Evolutionary conservation across 805 yeast species (phyloP).

Genomic region (Maudiozyma saulgeensis): DNA sequence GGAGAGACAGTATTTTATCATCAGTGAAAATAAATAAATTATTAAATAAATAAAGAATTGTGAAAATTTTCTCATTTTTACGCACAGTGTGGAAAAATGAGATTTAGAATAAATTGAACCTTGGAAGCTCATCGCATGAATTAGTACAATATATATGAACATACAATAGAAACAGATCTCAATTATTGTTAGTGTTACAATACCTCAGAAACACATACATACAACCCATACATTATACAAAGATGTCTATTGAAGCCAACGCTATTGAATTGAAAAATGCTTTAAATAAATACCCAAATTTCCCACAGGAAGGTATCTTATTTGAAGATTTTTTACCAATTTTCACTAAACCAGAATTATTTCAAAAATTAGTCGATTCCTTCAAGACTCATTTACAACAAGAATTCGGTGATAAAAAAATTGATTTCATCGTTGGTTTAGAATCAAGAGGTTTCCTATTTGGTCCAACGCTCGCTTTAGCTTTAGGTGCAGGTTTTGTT

Average conservation of each 20-base stretch:
- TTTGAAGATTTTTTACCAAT: slow-evolving; percentile 96
- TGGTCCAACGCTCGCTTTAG: slow-evolving; percentile 92
- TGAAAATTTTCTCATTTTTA: not conserved
- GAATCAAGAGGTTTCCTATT: slow-evolving; percentile 96
- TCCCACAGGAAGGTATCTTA: slow-evolving; percentile 85
- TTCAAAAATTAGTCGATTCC: slow-evolving; percentile 73
- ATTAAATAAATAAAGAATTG: too few relatives aligned
- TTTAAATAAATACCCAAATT: slow-evolving; percentile 77
- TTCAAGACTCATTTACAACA: slow-evolving; percentile 64
- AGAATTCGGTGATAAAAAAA: slow-evolving; percentile 43
- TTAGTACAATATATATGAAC: not conserved
- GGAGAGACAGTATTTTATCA: too few relatives aligned
- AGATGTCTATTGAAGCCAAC: slow-evolving; percentile 23
- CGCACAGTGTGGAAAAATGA: not conserved
- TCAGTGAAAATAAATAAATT: too few relatives aligned
- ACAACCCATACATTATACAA: not conserved
- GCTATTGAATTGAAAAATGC: slow-evolving; percentile 45
- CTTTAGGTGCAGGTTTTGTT: slow-evolving; percentile 79
- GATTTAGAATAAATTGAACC: not conserved
- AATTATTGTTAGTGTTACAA: too few relatives aligned
- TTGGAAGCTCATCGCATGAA: not conserved
- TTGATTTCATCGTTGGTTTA: slow-evolving; percentile 87
- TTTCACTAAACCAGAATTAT: slow-evolving; percentile 70
- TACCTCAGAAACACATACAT: too few relatives aligned
- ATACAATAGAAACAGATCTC: not conserved